Conservation (phyloP, 257 asterid genomes). For the Prunella vulgaris region DNA sequence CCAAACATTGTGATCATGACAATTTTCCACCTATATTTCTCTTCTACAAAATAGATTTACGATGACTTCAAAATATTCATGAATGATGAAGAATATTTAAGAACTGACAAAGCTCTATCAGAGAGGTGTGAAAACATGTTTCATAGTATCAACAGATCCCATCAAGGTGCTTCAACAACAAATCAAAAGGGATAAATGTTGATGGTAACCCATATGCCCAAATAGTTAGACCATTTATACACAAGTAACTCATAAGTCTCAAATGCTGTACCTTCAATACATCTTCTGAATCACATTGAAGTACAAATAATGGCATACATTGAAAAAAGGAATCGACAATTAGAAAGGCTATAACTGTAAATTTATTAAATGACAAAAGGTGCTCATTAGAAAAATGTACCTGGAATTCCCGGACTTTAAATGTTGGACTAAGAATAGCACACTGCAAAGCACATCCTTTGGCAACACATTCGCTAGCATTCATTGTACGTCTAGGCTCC, state of each 20-base stretch:
- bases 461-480: constrained; percentile 96
- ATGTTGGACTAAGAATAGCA: constrained; percentile 90
- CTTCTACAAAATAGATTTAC: not conserved
- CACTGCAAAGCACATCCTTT: constrained; percentile 88
- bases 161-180: no score
- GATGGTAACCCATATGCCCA: no score
- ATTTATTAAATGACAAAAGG: not conserved
- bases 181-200: no score
- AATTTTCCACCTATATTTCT: not conserved
- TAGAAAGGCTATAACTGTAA: not conserved
- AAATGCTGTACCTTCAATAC: not conserved
- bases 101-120: not conserved
- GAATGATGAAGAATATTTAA: not conserved
- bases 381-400: constrained; percentile 26
- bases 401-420: constrained; percentile 93
- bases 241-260: not conserved
- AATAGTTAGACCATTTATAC: not conserved
- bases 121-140: not conserved
- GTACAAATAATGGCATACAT: not conserved
- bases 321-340: not conserved
- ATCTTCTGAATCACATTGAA: not conserved
- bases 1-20: not conserved
- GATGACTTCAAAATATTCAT: not conserved
- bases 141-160: not conserved
- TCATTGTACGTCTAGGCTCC: constrained; percentile 98